Conservation (phyloP, 345 rosid species). For the Abelmoschus esculentus region DNA sequence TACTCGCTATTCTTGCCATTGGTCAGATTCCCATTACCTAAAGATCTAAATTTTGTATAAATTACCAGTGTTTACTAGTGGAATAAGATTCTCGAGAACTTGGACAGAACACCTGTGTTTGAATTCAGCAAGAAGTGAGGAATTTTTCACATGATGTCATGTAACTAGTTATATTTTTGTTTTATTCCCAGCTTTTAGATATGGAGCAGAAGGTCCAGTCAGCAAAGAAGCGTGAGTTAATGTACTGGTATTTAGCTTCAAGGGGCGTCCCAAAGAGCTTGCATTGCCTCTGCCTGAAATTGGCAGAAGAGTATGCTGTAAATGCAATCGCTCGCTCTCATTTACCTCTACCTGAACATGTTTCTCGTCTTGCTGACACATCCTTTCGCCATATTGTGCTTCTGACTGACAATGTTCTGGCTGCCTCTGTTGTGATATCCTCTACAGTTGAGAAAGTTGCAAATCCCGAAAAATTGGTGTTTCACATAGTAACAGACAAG, state of each 20-base stretch:
- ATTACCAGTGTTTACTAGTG: no score
- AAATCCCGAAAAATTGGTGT: constrained; percentile 65
- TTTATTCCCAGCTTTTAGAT: constrained; percentile 44
- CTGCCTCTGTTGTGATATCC: constrained; percentile 81
- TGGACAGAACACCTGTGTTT: no score
- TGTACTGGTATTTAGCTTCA: constrained; percentile 90
- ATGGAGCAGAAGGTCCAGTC: constrained; percentile 72
- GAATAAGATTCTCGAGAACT: no score
- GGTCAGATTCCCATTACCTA: no score
- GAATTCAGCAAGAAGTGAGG: no score
- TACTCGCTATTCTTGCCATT: no score
- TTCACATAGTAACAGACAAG: constrained; percentile 88
- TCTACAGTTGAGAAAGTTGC: constrained; percentile 55
- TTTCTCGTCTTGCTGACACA: constrained; percentile 57
- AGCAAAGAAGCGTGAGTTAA: constrained; percentile 64
- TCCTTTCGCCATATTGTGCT: constrained; percentile 70
- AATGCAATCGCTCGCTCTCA: constrained; percentile 71
- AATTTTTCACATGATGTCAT: no score
- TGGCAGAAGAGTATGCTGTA: constrained; percentile 85
- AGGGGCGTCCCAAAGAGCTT: constrained; percentile 77
- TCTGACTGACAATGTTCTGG: constrained; percentile 79
- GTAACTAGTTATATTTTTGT: not conserved
- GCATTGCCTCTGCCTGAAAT: constrained; percentile 74
- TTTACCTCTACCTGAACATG: constrained; percentile 73
- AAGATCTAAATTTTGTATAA: no score